Conservation (phyloP, 768 basidiomycete species). For the Suillus subaureus region DNA sequence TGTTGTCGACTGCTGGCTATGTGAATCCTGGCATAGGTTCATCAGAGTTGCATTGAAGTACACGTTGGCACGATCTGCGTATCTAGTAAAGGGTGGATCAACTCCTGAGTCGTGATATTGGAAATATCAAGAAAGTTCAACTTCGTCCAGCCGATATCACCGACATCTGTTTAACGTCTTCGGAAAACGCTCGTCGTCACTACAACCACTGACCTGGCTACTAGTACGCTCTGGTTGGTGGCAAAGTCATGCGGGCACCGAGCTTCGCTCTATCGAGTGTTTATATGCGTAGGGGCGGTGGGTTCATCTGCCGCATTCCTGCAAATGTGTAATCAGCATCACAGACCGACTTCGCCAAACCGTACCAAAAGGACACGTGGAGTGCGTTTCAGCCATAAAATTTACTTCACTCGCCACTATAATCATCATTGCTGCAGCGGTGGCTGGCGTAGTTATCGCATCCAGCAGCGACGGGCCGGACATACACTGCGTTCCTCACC, state of each 20-base stretch:
- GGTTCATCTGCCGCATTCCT: not conserved
- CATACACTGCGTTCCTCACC: too few species aligned
- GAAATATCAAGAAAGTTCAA: not conserved
- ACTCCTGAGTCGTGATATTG: not conserved
- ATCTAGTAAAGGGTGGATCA: not conserved
- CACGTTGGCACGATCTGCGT: not conserved
- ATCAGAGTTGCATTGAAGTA: not conserved
- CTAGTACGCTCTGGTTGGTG: not conserved
- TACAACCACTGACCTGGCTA: not conserved
- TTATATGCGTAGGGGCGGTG: not conserved
- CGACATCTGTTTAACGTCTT: not conserved
- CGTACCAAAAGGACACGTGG: not conserved
- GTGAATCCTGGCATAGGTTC: not conserved
- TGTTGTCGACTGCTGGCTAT: not conserved
- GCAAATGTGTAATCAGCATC: not conserved
- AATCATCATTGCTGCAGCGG: not conserved
- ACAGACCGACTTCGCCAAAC: not conserved
- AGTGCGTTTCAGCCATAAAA: not conserved
- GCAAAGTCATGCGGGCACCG: not conserved
- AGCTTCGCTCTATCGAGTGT: not conserved
- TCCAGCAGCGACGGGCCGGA: not conserved
- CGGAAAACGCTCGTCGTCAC: not conserved
- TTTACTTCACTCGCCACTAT: not conserved
- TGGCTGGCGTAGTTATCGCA: not conserved
- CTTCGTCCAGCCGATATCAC: not conserved